These are phyloP conservation scores for Petunia axillaris DNA, from an alignment of 257 asterid genomes.

Conservation along the genomic window DNA sequence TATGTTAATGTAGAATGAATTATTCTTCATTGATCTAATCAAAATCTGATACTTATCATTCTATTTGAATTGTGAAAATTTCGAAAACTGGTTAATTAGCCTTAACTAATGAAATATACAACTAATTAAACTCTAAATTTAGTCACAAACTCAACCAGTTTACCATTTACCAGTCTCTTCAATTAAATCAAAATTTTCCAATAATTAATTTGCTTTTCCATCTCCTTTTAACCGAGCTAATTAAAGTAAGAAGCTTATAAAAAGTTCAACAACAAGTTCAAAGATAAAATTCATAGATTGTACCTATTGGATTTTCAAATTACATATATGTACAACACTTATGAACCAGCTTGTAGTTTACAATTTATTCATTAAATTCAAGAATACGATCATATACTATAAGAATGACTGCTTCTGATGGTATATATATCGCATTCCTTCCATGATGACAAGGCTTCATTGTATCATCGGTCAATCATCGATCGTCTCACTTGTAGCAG, in stretches of 20 bases:
- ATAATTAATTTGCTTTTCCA: background rate
- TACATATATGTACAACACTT: constrained; percentile 24
- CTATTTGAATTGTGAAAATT: background rate
- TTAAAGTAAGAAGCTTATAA: no score
- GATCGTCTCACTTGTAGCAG: background rate
- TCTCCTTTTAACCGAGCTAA: background rate
- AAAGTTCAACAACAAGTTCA: no score
- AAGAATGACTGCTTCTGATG: constrained; percentile 46
- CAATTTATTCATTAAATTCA: background rate
- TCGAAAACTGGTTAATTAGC: background rate
- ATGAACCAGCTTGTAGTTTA: constrained; percentile 13
- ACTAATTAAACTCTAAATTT: background rate
- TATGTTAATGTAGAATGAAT: background rate
- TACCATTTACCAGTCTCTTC: background rate
- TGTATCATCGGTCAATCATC: background rate
- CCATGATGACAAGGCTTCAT: constrained; percentile 16
- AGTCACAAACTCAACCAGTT: background rate
- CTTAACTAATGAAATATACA: background rate
- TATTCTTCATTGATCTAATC: background rate
- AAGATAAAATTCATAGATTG: background rate
- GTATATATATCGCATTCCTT: constrained; percentile 27
- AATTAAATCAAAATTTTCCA: background rate
- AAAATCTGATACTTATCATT: background rate
- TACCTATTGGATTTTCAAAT: constrained; percentile 12
- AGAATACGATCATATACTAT: constrained; percentile 28